Base-by-base conservation (phyloP, 23 red algal species). In the Agarophyton chilense region DNA sequence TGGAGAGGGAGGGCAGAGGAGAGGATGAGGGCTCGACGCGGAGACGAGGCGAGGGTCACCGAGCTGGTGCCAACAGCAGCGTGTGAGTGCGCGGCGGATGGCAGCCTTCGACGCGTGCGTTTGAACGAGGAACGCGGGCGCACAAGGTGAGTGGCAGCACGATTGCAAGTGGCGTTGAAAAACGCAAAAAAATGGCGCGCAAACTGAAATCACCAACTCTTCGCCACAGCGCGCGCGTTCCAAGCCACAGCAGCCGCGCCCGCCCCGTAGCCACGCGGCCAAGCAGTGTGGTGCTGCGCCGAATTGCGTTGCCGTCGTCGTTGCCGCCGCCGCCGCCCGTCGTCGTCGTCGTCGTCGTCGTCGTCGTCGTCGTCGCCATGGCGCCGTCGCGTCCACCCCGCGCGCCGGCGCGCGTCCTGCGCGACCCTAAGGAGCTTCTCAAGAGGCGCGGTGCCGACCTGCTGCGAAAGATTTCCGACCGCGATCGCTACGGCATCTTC, bases 401-500 rank as follows among this genome's bases (percentile, higher is more conserved):
- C 55, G 54, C 54, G 46, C 73, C 85, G 1, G 5, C 85, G 34
- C 50, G 60, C 32, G 51, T 39, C 52, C 85, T 71, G 61, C 50
- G 73, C 19, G 85, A 89, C 54, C 85, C 84, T 24, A 74, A 51
- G 71, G 85, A 89, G 71, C 51, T 78, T 18, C 73, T 89, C 26
- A 89, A 89, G 73, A 63, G 61, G 45, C 85, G 85, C 39, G 85
- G 71, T 18, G 51, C 85, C 35, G 85, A 89, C 55, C 56, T 89
- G 49, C 52, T 89, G 66, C 71, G 85, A 22, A 89, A 89, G 71
- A 71, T 89, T 34, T 89, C 85, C 63, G 89, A 96, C 91, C 78
- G 78, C 21, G 85, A 96, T 61, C 64, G 74, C 51, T 89, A 92
- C 49, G 85, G 63, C 50, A 89, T 89, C 64, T 97, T 97, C 72